Conservation (phyloP, 2,329 filamentous ascomycete species). For the Dothistroma septosporum region DNA sequence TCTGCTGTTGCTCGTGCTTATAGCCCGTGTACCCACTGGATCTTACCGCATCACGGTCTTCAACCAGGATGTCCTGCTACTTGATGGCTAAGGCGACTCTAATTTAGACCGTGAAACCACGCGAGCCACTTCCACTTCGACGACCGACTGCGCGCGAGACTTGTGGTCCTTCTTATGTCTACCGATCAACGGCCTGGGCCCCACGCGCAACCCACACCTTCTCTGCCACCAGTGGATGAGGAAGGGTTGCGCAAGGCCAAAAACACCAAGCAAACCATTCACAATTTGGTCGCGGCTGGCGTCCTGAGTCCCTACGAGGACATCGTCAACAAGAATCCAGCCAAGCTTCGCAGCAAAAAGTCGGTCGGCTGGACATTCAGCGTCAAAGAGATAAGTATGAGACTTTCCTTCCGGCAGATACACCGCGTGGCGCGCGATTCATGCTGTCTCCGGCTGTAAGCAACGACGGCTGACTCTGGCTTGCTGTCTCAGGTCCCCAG, state of each 20-base stretch:
- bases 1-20: not conserved
- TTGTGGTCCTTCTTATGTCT: slow-evolving; percentile 15
- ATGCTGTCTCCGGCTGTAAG: slow-evolving; percentile 4
- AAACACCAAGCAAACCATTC: slow-evolving; percentile 17
- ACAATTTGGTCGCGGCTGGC: slow-evolving; percentile 19
- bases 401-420: slow-evolving; percentile 8
- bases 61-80: not conserved
- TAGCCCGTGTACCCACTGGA: slow-evolving; percentile 5
- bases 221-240: slow-evolving; percentile 14
- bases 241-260: slow-evolving; percentile 13
- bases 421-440: not conserved
- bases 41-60: not conserved
- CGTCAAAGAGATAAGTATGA: slow-evolving; percentile 23
- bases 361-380: slow-evolving; percentile 12
- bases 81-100: slow-evolving; percentile 21
- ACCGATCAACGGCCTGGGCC: slow-evolving; percentile 15
- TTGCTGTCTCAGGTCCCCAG: slow-evolving; percentile 23
- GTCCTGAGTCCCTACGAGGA: slow-evolving; percentile 10
- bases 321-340: not conserved
- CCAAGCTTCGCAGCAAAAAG: slow-evolving; percentile 12
- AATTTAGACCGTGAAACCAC: slow-evolving; percentile 24
- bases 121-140: slow-evolving; percentile 16
- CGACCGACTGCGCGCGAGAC: slow-evolving; percentile 7
- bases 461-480: slow-evolving; percentile 19
- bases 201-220: slow-evolving; percentile 10